Percentiles rank a stretch among this genome's conserved stretches.
These are phyloP conservation scores for Penicillium occitanis DNA, from an alignment of 2,329 filamentous ascomycete species.

Conservation along the genomic window DNA sequence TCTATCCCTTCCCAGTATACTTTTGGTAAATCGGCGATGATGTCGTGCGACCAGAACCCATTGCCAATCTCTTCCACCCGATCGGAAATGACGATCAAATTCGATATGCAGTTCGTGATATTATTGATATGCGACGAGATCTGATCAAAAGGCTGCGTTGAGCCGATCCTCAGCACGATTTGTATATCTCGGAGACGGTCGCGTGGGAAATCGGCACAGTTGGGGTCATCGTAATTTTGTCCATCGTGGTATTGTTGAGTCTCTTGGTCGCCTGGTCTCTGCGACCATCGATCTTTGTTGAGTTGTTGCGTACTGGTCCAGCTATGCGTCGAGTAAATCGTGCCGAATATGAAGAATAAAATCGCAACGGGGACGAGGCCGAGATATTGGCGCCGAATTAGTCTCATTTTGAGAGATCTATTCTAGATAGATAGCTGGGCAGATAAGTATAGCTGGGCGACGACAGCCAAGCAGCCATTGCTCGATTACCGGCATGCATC, in stretches of 20 bases:
- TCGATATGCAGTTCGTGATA: constrained; percentile 56
- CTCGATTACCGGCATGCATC: not conserved
- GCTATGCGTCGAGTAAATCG: constrained; percentile 11
- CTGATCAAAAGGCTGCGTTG: constrained; percentile 56
- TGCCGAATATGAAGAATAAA: constrained; percentile 11
- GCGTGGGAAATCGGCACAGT: constrained; percentile 30
- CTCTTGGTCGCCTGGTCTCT: not conserved
- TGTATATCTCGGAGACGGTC: constrained; percentile 52
- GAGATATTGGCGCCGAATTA: constrained; percentile 6
- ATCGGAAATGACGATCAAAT: constrained; percentile 61
- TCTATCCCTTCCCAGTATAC: constrained; percentile 20
- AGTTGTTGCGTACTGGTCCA: constrained; percentile 12
- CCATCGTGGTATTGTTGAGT: not conserved
- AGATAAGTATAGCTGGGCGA: not conserved
- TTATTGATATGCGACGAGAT: constrained; percentile 56
- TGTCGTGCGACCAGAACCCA: constrained; percentile 43
- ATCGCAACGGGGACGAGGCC: not conserved
- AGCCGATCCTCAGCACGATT: constrained; percentile 59
- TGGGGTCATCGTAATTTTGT: not conserved
- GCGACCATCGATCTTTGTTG: constrained; percentile 1
- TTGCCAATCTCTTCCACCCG: constrained; percentile 54
- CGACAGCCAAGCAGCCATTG: constrained; percentile 9
- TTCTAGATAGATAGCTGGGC: not conserved
- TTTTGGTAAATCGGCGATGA: constrained; percentile 49
- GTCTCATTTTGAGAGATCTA: constrained; percentile 1